Percentiles rank a stretch among this genome's conserved stretches.
These are phyloP conservation scores for Glarea lozoyensis DNA, from an alignment of 495 filamentous ascomycete species.

Conservation along the genomic window DNA sequence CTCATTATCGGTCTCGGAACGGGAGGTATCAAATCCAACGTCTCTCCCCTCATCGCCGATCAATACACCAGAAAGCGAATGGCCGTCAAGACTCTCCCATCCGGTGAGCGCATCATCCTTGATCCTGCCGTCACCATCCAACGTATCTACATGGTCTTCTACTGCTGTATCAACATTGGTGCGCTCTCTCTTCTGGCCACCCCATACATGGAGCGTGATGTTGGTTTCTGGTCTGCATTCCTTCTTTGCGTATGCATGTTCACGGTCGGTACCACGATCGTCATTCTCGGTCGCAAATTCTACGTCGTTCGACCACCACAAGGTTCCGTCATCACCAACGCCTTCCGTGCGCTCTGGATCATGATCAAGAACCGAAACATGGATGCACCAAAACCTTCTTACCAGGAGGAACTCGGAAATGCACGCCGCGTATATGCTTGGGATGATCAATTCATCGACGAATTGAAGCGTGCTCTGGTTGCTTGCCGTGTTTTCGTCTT, in stretches of 20 bases:
- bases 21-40: constrained; percentile 65
- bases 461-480: constrained; percentile 30
- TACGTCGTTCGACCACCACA: constrained; percentile 21
- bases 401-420: constrained; percentile 21
- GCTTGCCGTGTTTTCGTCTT: constrained; percentile 37
- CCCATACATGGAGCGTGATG: constrained; percentile 54
- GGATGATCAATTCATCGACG: constrained; percentile 34
- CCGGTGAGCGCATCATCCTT: constrained; percentile 62
- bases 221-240: constrained; percentile 61
- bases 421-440: constrained; percentile 15
- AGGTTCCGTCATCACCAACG: constrained; percentile 33
- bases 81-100: constrained; percentile 51
- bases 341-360: constrained; percentile 30
- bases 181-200: constrained; percentile 59
- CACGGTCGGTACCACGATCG: constrained; percentile 4
- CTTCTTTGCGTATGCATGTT: constrained; percentile 28
- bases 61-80: constrained; percentile 40
- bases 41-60: constrained; percentile 57
- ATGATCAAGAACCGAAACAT: constrained; percentile 37
- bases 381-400: constrained; percentile 41
- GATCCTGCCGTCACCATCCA: constrained; percentile 64
- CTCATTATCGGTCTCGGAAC: constrained; percentile 42
- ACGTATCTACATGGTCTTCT: constrained; percentile 56
- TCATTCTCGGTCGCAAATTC: constrained; percentile 3
- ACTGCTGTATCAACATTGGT: constrained; percentile 65